Evolutionary conservation across 768 basidiomycete genomes (phyloP), one percentile per base, ranked within the genome.

Genomic region (Mycena venus): DNA sequence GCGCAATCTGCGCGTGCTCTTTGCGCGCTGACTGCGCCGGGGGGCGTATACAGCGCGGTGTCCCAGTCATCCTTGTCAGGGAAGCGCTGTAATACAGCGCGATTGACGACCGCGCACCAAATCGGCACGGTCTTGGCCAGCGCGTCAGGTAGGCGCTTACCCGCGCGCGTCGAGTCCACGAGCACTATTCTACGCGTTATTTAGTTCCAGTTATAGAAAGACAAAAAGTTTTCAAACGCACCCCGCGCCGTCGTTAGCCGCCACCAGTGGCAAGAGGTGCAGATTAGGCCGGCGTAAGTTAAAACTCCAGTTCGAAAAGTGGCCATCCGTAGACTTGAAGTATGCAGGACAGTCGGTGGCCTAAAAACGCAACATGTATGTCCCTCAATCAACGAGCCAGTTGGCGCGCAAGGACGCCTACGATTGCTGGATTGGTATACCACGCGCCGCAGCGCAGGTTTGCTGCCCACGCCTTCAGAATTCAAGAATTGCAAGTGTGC

Each of bases 361-460:
- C 82, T 86, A 64, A 25, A 42, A 47, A 47, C 15, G 27, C 23
- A 9, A 10, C 56, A 5, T 34, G 29, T n/a, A n/a, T n/a, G n/a
- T n/a, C 4, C 38, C 40, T 49, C 44, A 63, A 34, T 34, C 9
- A 63, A 31, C n/a, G 38, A 38, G 10, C 23, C n/a, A 11, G 23
- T 15, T 7, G 29, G 9, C 44, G 31, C 27, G 27, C 11, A 27
- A 29, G 15, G 27, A 51, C 49, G 64, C 27, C 17, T 79, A 92
- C 92, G 68, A 92, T 88, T 9, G 78, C 71, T 23, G 96, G 95
- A 77, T 96, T 88, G 8, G 93, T 91, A 81, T 98, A 99, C 97
- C 97, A 99, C 9, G 93, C 93, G 4, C 98, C 98, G 78, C 97
- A 98, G 27, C 98, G 91, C 79, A 97, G 89, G 81, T 99, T 99